phyloP scores from a whole-genome alignment of 495 filamentous ascomycete genomes.

The Aspergillus cavernicola region DNA sequence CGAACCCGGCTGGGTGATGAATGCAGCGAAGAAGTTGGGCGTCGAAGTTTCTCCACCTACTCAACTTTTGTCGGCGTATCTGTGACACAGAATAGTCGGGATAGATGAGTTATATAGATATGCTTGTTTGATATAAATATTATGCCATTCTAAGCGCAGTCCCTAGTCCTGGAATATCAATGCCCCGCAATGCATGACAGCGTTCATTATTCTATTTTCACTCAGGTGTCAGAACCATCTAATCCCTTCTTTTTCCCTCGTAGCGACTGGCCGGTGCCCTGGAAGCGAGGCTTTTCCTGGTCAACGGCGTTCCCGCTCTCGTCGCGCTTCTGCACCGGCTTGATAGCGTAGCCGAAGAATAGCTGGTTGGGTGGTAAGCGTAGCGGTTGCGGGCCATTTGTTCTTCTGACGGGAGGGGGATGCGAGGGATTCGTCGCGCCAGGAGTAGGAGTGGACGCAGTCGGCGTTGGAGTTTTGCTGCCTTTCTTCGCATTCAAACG shows the following conservation, averaged over 20 bases:
- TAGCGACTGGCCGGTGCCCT: slow-evolving; percentile 85
- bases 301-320: slow-evolving; percentile 59
- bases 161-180: background rate
- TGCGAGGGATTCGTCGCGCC: slow-evolving; percentile 57
- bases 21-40: slow-evolving; percentile 54
- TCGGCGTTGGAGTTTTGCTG: slow-evolving; percentile 72
- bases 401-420: slow-evolving; percentile 44
- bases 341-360: slow-evolving; percentile 94
- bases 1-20: slow-evolving; percentile 64
- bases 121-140: background rate
- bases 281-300: slow-evolving; percentile 71
- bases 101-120: background rate
- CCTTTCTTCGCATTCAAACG: slow-evolving; percentile 76
- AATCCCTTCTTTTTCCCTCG: slow-evolving; percentile 57
- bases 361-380: slow-evolving; percentile 83
- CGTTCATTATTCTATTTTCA: slow-evolving; percentile 17
- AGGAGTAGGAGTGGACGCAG: slow-evolving; percentile 74
- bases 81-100: background rate
- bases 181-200: background rate
- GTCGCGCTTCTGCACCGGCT: slow-evolving; percentile 75
- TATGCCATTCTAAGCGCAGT: background rate
- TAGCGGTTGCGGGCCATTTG: slow-evolving; percentile 82
- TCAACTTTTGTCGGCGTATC: slow-evolving; percentile 44
- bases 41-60: slow-evolving; percentile 52
- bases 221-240: slow-evolving; percentile 35